phyloP scores from a whole-genome alignment of 139 green algal genomes.

The Micractinium sp. region DNA sequence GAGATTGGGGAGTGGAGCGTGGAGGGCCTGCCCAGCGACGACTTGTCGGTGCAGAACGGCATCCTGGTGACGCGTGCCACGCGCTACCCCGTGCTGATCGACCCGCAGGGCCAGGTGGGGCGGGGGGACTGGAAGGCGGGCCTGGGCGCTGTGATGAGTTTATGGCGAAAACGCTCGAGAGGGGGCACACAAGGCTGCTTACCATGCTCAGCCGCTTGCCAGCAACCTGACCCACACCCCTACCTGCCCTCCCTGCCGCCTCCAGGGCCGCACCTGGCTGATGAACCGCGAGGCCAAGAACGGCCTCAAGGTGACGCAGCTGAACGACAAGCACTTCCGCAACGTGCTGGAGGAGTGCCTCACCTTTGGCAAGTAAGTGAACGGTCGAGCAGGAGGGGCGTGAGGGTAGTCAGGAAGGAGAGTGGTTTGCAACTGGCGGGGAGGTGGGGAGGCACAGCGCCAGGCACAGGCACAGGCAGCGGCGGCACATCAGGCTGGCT shows the following conservation, averaged over 20 bases:
- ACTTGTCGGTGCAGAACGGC: slow-evolving; percentile 95
- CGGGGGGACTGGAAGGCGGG: slow-evolving; percentile 30
- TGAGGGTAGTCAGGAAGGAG: background rate
- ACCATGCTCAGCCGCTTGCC: no score
- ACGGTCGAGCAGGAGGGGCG: background rate
- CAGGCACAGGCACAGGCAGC: no score
- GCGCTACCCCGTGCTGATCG: slow-evolving; percentile 90
- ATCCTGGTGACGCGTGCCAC: slow-evolving; percentile 91
- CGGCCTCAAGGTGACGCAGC: slow-evolving; percentile 69
- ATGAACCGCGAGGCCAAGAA: slow-evolving; percentile 81
- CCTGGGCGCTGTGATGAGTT: background rate
- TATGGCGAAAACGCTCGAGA: no score
- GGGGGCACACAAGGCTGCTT: background rate
- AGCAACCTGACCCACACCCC: background rate
- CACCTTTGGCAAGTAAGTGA: slow-evolving; percentile 73
- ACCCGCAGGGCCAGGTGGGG: slow-evolving; percentile 83
- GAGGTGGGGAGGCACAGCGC: no score
- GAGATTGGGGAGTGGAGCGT: slow-evolving; percentile 93
- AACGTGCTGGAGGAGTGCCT: slow-evolving; percentile 93
- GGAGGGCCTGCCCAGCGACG: slow-evolving; percentile 91
- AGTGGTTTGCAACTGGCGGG: no score
- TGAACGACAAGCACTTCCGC: slow-evolving; percentile 90
- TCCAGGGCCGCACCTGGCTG: slow-evolving; percentile 82
- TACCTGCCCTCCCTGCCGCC: background rate
- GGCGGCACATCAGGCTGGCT: background rate